These are phyloP conservation scores for Solanum habrochaites DNA, from an alignment of 257 asterid species.

Conservation along the genomic window DNA sequence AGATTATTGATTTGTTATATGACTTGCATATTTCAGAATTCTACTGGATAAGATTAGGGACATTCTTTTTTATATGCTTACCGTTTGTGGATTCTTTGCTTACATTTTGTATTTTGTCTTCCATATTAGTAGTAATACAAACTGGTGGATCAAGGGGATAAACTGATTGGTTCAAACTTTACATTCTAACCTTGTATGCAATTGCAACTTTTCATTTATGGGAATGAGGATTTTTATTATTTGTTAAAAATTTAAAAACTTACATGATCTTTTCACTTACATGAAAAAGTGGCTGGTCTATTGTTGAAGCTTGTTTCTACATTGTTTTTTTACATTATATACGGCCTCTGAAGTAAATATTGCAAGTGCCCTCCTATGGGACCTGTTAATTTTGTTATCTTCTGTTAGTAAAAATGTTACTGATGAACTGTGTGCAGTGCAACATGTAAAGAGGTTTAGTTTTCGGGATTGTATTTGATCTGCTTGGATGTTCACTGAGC, in stretches of 20 bases:
- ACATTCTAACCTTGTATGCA: neutral
- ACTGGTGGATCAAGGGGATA: neutral
- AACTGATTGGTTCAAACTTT: neutral
- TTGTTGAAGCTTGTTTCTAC: neutral
- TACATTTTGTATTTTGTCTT: neutral
- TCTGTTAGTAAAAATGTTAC: neutral
- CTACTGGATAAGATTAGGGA: neutral
- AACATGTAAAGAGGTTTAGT: neutral
- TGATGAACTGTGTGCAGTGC: neutral
- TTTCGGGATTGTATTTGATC: neutral
- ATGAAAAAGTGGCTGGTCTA: neutral
- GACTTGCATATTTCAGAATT: neutral
- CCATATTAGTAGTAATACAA: neutral
- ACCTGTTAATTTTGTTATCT: neutral
- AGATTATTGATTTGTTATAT: neutral
- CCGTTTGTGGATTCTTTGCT: neutral
- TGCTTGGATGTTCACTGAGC: neutral
- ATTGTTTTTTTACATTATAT: too few species aligned
- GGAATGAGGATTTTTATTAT: neutral
- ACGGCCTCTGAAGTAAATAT: neutral
- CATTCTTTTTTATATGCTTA: neutral
- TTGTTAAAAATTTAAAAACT: neutral
- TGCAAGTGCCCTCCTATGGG: too few species aligned
- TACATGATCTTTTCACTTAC: neutral
- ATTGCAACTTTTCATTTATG: neutral